Evolutionary conservation across 2,329 filamentous ascomycete genomes (phyloP).

Genomic region (Diaporthe velutina): DNA sequence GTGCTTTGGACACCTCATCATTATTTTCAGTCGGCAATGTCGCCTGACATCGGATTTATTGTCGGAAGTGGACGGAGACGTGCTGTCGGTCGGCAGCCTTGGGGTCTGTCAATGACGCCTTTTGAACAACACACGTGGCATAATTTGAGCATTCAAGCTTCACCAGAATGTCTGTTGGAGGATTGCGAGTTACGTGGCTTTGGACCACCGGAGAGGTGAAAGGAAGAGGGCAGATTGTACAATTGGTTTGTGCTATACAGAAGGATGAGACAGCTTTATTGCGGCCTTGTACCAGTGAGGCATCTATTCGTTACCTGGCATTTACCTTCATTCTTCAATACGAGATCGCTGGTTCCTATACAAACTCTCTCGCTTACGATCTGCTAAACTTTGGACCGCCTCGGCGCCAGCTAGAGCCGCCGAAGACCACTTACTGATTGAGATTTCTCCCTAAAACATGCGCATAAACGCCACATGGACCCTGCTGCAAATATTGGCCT

Average conservation of each 20-base stretch:
- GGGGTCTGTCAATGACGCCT: slow-evolving; percentile 31
- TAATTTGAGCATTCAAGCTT: slow-evolving; percentile 20
- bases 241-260: slow-evolving; percentile 33
- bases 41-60: slow-evolving; percentile 37
- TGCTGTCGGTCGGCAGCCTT: neutral
- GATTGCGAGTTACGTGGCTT: neutral
- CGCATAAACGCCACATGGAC: neutral
- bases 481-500: neutral
- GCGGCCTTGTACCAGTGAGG: slow-evolving; percentile 31
- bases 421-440: neutral
- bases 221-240: slow-evolving; percentile 30
- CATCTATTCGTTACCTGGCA: slow-evolving; percentile 37
- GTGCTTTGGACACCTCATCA: slow-evolving; percentile 55
- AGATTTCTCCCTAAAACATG: neutral
- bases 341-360: slow-evolving; percentile 23
- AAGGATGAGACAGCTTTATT: slow-evolving; percentile 35
- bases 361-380: neutral
- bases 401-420: neutral
- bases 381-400: neutral
- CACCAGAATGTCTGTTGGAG: neutral
- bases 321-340: slow-evolving; percentile 36
- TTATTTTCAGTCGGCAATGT: slow-evolving; percentile 44
- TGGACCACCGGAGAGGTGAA: neutral
- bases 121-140: slow-evolving; percentile 34
- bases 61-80: slow-evolving; percentile 30